phyloP scores from a whole-genome alignment of 1,284 basidiomycete genomes.

The Fomes fomentarius region DNA sequence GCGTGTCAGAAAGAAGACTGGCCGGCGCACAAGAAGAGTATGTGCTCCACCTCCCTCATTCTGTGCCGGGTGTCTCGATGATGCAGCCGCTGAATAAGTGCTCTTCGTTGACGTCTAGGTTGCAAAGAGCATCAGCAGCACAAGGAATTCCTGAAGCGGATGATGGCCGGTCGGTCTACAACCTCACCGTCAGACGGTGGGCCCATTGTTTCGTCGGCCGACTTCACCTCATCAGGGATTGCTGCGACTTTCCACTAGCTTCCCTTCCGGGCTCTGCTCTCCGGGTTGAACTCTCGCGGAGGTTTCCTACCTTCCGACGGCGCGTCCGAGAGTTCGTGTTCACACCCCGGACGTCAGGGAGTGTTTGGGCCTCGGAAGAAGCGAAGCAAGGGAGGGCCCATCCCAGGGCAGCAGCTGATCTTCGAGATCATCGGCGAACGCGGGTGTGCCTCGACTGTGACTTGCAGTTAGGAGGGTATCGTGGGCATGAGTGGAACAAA shows the following conservation, averaged over 20 bases:
- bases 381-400: slow-evolving; percentile 12
- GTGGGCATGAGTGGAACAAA: slow-evolving; percentile 15
- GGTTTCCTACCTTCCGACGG: slow-evolving; percentile 1
- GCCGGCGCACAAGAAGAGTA: slow-evolving; percentile 38
- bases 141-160: slow-evolving; percentile 22
- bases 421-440: slow-evolving; percentile 19
- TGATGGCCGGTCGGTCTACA: slow-evolving; percentile 15
- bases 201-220: slow-evolving; percentile 23
- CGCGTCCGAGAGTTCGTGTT: slow-evolving; percentile 10
- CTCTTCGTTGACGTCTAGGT: slow-evolving; percentile 8
- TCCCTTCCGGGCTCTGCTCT: slow-evolving; percentile 2
- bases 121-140: slow-evolving; percentile 23
- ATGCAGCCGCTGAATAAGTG: slow-evolving; percentile 6
- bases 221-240: slow-evolving; percentile 22
- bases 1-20: slow-evolving; percentile 45
- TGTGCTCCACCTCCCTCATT: slow-evolving; percentile 27
- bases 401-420: slow-evolving; percentile 18
- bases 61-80: slow-evolving; percentile 16
- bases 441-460: slow-evolving; percentile 15
- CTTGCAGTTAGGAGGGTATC: slow-evolving; percentile 4
- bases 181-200: not conserved
- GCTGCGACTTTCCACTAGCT: slow-evolving; percentile 17
- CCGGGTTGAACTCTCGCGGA: slow-evolving; percentile 14
- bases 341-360: slow-evolving; percentile 12
- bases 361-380: slow-evolving; percentile 28